phyloP scores from a whole-genome alignment of 1,139 yeast genomes.

The Kodamaea alishanica region DNA sequence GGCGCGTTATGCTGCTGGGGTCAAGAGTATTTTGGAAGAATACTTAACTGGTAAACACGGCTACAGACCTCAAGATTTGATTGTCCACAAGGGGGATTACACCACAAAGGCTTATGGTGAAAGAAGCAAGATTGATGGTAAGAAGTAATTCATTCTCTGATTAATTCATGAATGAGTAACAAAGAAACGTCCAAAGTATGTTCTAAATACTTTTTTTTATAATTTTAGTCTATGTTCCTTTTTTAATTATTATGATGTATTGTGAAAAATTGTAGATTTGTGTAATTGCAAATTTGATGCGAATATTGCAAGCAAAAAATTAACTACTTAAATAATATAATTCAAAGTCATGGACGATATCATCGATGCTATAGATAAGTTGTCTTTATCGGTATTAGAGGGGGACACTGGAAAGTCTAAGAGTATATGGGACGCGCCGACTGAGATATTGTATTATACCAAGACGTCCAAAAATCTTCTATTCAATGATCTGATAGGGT shows the following conservation, averaged over 20 bases:
- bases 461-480: constrained; percentile 8
- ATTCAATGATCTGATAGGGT: constrained; percentile 11
- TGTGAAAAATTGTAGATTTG: no score
- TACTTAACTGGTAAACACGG: constrained; percentile 61
- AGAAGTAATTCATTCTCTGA: no score
- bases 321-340: not conserved
- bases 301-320: no score
- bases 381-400: no score
- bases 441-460: constrained; percentile 11
- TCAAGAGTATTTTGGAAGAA: constrained; percentile 57
- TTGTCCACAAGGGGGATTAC: constrained; percentile 67
- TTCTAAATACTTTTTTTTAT: no score
- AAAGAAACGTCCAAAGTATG: no score
- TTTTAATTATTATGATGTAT: no score
- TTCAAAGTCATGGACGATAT: not conserved
- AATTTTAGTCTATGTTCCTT: no score
- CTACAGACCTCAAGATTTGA: constrained; percentile 71
- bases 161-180: no score
- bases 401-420: no score
- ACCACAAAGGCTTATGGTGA: constrained; percentile 72
- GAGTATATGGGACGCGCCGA: not conserved
- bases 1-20: constrained; percentile 67
- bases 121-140: constrained; percentile 24
- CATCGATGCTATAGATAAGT: no score
- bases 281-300: no score